Percentiles rank a stretch among this genome's conserved stretches.
phyloP scores from a whole-genome alignment of 768 basidiomycete species.

The Rhizopogon roseolus region DNA sequence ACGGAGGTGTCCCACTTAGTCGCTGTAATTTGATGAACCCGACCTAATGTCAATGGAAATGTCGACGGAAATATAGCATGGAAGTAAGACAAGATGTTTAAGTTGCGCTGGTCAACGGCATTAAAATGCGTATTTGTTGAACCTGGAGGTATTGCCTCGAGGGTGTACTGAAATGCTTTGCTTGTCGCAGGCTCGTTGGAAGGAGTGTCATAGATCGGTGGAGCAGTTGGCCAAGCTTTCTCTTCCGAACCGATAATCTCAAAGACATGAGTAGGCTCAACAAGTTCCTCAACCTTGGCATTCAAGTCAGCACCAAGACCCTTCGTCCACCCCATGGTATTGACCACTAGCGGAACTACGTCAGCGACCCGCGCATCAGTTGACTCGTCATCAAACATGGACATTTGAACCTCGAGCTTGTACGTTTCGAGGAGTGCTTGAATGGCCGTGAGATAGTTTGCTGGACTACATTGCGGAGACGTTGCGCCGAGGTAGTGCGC shows the following conservation, averaged over 20 bases:
- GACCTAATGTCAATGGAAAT: slow-evolving; percentile 12
- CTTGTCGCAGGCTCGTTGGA: not conserved
- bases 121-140: slow-evolving; percentile 23
- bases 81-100: slow-evolving; percentile 76
- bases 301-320: slow-evolving; percentile 86
- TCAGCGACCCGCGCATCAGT: slow-evolving; percentile 42
- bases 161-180: not conserved
- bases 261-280: slow-evolving; percentile 41
- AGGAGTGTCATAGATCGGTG: slow-evolving; percentile 4
- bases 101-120: slow-evolving; percentile 62
- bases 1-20: slow-evolving; percentile 58
- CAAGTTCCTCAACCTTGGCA: slow-evolving; percentile 59
- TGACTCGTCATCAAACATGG: slow-evolving; percentile 22
- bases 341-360: slow-evolving; percentile 79
- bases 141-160: slow-evolving; percentile 43
- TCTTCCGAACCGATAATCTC: slow-evolving; percentile 18
- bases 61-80: slow-evolving; percentile 41
- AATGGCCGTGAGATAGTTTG: slow-evolving; percentile 69
- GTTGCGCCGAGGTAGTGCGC: slow-evolving; percentile 83
- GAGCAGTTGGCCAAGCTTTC: slow-evolving; percentile 13
- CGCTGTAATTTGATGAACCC: slow-evolving; percentile 33
- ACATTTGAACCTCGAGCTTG: slow-evolving; percentile 57
- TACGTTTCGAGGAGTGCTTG: slow-evolving; percentile 63
- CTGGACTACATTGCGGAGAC: slow-evolving; percentile 73
- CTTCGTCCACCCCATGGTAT: slow-evolving; percentile 97